Evolutionary conservation across 306 rosid genomes (phyloP), one percentile per base, ranked within the genome.

Genomic region (Phaseolus lunatus): DNA sequence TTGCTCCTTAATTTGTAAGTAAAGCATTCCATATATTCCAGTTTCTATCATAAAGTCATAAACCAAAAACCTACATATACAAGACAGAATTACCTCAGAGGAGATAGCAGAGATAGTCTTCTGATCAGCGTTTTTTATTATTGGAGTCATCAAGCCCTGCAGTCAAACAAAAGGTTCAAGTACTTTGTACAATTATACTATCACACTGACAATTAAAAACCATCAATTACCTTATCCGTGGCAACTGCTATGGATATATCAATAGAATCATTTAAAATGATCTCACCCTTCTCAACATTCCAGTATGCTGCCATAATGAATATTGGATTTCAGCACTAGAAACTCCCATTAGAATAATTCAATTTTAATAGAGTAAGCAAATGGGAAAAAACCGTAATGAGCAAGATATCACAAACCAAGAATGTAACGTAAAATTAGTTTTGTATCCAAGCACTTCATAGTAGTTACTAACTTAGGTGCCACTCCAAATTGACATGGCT

Each of bases 241-340:
- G 99, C 97, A 66, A 95, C 99, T 50, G 99, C 99, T 83, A 95
- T 92, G 15, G 92, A 95, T 86, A 95, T 95, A 88, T 95, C 99
- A 73, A 95, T 80, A 57, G 97, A 88, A 61, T 87, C 84, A 9
- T 84, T 72, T 49, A 85, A 87, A 67, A 86, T 52, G 71, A 73
- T 73, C 74, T 88, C 97, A 44, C 96, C 96, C 81, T 92, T 92
- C 87, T 86, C 88, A 61, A 37, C 89, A 83, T 88, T 82, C 97
- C 99, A 95, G 89, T 85, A 92, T 70, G 96, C 99, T 95, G 92
- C 69, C 70, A 80, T 74, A 31, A 64, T 69, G 26, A 29, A 67
- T 83, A 74, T 27, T 64, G 77, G 56, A 66, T 67, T 64, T 67
- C 75, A 73, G 83, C 43, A 77, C 37, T 45, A 61, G 76, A 73